Evolutionary conservation across 129 eudicot species (phyloP), one percentile per base, ranked within the genome.

Genomic region (Helianthus tuberosus): DNA sequence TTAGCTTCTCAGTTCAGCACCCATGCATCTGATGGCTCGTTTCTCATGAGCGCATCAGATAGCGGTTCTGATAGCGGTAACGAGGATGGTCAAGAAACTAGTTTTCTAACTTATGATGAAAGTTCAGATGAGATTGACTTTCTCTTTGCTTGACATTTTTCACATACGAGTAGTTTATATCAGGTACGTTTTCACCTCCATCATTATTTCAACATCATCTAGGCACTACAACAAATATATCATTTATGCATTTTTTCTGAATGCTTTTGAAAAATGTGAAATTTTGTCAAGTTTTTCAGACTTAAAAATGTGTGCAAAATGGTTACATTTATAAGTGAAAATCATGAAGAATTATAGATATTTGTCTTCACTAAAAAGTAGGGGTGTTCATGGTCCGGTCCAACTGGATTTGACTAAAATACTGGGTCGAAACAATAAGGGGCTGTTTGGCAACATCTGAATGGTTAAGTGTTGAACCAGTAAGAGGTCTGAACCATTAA

Each of bases 51-150:
- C 66, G 74, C 87, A 66, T 81, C 89, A 13, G 91, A 86, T 20
- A 77, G 81, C 70, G 82, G 89, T 75, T 86, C 83, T 60, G 79
- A 78, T 68, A 86, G 87, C 65, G 87, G 89, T 14, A 77, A 82
- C 41, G 95, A 89, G 68, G 87, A 84, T 64, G 69, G 69, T 38
- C 86, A 23, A n/a, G 83, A 61, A 49, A 32, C 48, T 61, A 60
- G 74, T 71, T 79, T 73, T 72, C 74, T 74, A 53, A 84, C 75
- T 58, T 80, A 72, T n/a, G 91, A 79, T 59, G 93, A 85, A 54
- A 85, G 88, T 74, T 89, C 95, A n/a, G 91, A 89, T 59, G 96
- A 89, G 74, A 65, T 84, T 46, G 91, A 81, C 71, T 81, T 81
- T 73, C 50, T 83, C 60, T 75, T 76, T 0, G 68, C 36, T 60